Conservation (phyloP, 2,329 filamentous ascomycete species). For the Paecilomyces niveus region DNA sequence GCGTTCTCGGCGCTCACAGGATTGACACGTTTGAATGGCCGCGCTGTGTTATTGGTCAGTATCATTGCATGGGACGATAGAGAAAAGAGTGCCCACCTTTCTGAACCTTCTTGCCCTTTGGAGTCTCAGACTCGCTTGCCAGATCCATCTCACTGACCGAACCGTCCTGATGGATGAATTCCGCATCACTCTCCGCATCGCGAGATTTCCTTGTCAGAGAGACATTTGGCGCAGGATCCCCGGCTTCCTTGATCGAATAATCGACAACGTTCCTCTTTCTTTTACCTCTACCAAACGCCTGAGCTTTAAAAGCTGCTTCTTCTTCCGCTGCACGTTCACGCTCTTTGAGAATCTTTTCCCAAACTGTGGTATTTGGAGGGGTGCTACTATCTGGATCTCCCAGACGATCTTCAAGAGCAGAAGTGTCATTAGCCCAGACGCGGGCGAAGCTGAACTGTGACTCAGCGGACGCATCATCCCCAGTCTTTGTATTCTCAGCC, state of each 20-base stretch:
- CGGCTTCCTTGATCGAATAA: slow-evolving; percentile 13
- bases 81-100: slow-evolving; percentile 13
- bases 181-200: slow-evolving; percentile 21
- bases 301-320: slow-evolving; percentile 59
- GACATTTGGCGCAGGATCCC: slow-evolving; percentile 8
- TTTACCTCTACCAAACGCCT: slow-evolving; percentile 80
- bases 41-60: slow-evolving; percentile 18
- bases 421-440: slow-evolving; percentile 82
- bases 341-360: slow-evolving; percentile 83
- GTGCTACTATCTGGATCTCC: slow-evolving; percentile 47
- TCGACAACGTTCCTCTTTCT: slow-evolving; percentile 56
- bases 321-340: slow-evolving; percentile 72
- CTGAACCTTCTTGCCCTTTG: slow-evolving; percentile 1
- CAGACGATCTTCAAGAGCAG: slow-evolving; percentile 57
- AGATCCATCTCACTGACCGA: slow-evolving; percentile 18
- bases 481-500: slow-evolving; percentile 62
- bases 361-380: slow-evolving; percentile 61
- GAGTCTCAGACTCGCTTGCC: slow-evolving; percentile 20
- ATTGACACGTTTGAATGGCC: slow-evolving; percentile 32
- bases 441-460: slow-evolving; percentile 83
- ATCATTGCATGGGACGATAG: neutral
- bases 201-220: slow-evolving; percentile 14
- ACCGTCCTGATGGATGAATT: slow-evolving; percentile 22
- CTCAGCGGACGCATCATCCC: slow-evolving; percentile 61
- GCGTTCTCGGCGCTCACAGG: slow-evolving; percentile 5